A percentile compares a stretch with the other conserved stretches of the same genome.
phyloP scores from a whole-genome alignment of 805 yeast genomes.

The Candida odintsovae region DNA sequence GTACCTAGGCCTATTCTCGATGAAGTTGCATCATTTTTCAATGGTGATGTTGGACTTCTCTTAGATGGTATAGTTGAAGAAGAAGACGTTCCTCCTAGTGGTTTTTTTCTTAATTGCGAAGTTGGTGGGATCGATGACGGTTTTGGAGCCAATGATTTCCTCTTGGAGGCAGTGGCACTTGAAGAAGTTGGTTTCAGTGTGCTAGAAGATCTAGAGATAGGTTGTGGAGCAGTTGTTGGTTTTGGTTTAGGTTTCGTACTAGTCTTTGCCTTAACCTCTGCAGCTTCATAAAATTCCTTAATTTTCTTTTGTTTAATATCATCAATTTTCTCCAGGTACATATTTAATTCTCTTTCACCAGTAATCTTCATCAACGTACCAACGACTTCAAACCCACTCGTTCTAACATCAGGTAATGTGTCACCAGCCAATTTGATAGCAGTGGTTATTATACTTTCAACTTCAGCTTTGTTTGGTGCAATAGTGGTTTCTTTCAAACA shows the following conservation, averaged over 20 bases:
- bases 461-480: constrained; percentile 47
- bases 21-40: constrained; percentile 33
- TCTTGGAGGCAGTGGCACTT: constrained; percentile 2
- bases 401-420: constrained; percentile 78
- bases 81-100: not conserved
- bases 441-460: constrained; percentile 49
- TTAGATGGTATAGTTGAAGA: constrained; percentile 51
- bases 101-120: constrained; percentile 8
- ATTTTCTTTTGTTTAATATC: constrained; percentile 70
- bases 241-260: constrained; percentile 23
- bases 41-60: constrained; percentile 67
- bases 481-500: constrained; percentile 47
- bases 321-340: constrained; percentile 65
- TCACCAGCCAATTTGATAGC: constrained; percentile 68
- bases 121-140: constrained; percentile 9
- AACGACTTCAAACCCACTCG: constrained; percentile 67
- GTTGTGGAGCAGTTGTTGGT: constrained; percentile 10
- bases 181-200: constrained; percentile 4
- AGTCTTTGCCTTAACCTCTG: constrained; percentile 44
- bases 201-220: constrained; percentile 9
- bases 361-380: constrained; percentile 81
- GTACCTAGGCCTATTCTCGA: constrained; percentile 21
- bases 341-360: constrained; percentile 63
- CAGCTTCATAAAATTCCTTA: constrained; percentile 47
- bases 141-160: constrained; percentile 8